Conservation (phyloP, 495 filamentous ascomycete genomes). For the Podospora australis region DNA sequence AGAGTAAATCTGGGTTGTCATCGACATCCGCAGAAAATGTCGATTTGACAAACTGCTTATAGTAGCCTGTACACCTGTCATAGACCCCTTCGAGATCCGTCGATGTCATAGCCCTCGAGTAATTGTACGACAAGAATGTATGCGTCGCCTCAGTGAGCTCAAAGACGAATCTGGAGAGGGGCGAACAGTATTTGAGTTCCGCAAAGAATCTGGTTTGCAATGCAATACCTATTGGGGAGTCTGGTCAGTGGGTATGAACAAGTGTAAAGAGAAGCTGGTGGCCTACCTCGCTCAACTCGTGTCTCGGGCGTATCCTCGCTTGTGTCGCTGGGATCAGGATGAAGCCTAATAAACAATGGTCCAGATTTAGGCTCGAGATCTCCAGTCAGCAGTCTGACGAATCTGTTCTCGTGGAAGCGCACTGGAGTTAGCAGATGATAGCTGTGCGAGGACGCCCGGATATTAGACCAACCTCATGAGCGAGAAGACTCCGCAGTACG, state of each 20-base stretch:
- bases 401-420: no score
- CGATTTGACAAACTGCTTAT: slow-evolving; percentile 5
- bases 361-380: slow-evolving; percentile 21
- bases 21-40: background rate
- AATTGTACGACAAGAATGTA: slow-evolving; percentile 23
- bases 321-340: slow-evolving; percentile 7
- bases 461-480: slow-evolving; percentile 16
- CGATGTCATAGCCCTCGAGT: slow-evolving; percentile 21
- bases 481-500: slow-evolving; percentile 22
- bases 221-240: slow-evolving; percentile 14
- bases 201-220: slow-evolving; percentile 22
- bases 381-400: slow-evolving; percentile 20
- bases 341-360: slow-evolving; percentile 23
- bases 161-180: slow-evolving; percentile 18
- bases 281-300: slow-evolving; percentile 26
- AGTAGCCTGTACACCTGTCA: slow-evolving; percentile 15
- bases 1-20: slow-evolving; percentile 14
- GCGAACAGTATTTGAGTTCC: slow-evolving; percentile 18
- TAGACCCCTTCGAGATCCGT: slow-evolving; percentile 22
- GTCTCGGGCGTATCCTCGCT: slow-evolving; percentile 19
- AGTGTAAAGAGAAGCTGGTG: no score
- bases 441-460: background rate
- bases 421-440: background rate
- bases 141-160: slow-evolving; percentile 22
- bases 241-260: no score